These are phyloP conservation scores for Mortierella sp. DNA, from an alignment of 371 early-diverging fungal genomes.

Conservation along the genomic window DNA sequence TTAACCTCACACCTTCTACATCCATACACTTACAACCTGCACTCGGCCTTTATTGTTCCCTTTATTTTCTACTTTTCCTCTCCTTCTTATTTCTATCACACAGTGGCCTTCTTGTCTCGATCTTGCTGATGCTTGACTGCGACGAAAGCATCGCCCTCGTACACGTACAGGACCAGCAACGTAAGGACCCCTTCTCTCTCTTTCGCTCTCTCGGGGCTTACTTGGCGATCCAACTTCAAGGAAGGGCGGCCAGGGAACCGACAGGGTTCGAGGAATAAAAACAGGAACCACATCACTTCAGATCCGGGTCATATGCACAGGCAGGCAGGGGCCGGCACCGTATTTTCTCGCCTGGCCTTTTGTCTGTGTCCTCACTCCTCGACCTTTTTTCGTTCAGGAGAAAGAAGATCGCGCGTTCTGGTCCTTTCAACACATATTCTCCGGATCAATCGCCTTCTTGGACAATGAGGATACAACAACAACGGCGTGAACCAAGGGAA, in stretches of 20 bases:
- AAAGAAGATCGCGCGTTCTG: too few species aligned
- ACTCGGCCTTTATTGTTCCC: background rate
- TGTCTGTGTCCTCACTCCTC: background rate
- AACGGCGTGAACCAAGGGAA: background rate
- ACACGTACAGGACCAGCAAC: constrained; percentile 48
- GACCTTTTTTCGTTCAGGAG: background rate
- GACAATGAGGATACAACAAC: background rate
- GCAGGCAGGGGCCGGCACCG: background rate
- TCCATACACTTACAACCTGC: too few species aligned
- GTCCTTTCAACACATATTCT: background rate
- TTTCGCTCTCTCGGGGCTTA: background rate
- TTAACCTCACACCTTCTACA: background rate
- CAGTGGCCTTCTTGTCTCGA: background rate
- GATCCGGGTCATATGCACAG: background rate
- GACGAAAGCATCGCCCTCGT: constrained; percentile 55
- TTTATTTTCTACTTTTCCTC: constrained; percentile 12
- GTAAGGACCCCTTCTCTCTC: constrained; percentile 11
- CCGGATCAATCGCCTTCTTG: background rate
- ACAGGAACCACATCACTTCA: background rate
- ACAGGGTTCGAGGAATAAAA: background rate
- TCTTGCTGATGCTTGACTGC: constrained; percentile 54
- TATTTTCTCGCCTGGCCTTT: background rate
- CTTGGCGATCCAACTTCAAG: background rate
- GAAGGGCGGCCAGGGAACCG: background rate
- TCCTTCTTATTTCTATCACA: background rate